These are phyloP conservation scores for Citropsis articulata DNA, from an alignment of 345 rosid species.

Conservation along the genomic window DNA sequence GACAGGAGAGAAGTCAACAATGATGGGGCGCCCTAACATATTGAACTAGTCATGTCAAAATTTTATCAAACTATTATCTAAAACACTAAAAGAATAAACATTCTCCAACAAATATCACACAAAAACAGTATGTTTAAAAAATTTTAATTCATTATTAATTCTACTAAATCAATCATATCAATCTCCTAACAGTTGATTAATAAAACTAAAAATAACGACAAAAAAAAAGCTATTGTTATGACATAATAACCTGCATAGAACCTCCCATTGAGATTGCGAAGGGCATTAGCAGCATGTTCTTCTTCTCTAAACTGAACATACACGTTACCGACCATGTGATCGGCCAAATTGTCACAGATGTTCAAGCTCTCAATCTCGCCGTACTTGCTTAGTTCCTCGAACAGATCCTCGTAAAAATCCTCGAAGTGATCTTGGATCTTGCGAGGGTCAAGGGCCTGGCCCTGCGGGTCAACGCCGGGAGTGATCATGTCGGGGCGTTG, in stretches of 20 bases:
- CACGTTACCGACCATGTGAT: slow-evolving; percentile 67
- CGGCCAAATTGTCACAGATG: slow-evolving; percentile 57
- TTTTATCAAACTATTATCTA: background rate
- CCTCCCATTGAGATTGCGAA: slow-evolving; percentile 43
- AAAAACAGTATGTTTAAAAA: too few species aligned
- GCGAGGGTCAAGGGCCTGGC: slow-evolving; percentile 48
- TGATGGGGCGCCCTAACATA: slow-evolving; percentile 47
- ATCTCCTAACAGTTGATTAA: too few species aligned
- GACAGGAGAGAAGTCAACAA: slow-evolving; percentile 51
- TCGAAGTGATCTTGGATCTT: slow-evolving; percentile 56
- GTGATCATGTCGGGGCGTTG: slow-evolving; percentile 61
- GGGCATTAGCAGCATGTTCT: slow-evolving; percentile 56
- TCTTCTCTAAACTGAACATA: slow-evolving; percentile 62
- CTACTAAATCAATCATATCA: background rate
- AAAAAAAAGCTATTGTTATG: background rate
- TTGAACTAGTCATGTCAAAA: background rate
- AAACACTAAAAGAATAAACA: background rate
- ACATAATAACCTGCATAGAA: slow-evolving; percentile 40
- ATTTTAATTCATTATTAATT: too few species aligned
- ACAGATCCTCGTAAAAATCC: slow-evolving; percentile 49
- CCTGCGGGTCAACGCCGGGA: slow-evolving; percentile 46
- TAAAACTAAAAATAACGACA: too few species aligned
- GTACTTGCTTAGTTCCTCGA: slow-evolving; percentile 55
- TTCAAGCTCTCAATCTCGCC: slow-evolving; percentile 51
- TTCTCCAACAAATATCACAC: background rate